Percentiles rank a stretch among this genome's conserved stretches.
Evolutionary conservation across 371 early-diverging fungal species (phyloP).

Genomic region (Mucor sp.): DNA sequence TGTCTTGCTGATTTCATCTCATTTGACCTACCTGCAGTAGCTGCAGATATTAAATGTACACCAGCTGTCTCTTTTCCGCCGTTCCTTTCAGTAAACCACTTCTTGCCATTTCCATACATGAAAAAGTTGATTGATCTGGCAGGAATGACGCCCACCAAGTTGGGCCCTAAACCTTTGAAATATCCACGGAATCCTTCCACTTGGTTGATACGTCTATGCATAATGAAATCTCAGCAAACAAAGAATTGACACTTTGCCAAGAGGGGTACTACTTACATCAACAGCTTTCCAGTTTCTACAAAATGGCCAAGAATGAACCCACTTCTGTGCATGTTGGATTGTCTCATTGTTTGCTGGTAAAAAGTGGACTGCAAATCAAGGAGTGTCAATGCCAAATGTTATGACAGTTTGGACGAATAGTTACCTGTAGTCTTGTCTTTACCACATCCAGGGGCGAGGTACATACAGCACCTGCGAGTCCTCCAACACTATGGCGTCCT

Average conservation of each 20-base stretch:
- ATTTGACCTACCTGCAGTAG: constrained; percentile 68
- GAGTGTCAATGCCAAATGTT: not conserved
- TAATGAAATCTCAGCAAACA: not conserved
- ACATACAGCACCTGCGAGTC: constrained; percentile 77
- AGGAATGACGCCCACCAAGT: constrained; percentile 92
- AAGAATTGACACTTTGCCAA: not conserved
- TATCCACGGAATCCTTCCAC: constrained; percentile 87
- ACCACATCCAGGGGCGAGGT: constrained; percentile 93
- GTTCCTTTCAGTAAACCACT: constrained; percentile 73
- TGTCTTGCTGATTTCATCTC: not conserved
- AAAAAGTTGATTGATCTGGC: constrained; percentile 92
- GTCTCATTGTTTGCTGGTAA: constrained; percentile 30
- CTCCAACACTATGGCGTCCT: constrained; percentile 51
- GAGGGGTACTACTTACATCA: constrained; percentile 48
- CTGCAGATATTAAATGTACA: constrained; percentile 85
- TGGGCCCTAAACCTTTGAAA: constrained; percentile 94
- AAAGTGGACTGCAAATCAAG: constrained; percentile 24
- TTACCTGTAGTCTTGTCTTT: constrained; percentile 86
- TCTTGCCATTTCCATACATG: constrained; percentile 89
- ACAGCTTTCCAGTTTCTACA: constrained; percentile 50
- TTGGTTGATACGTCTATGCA: constrained; percentile 64
- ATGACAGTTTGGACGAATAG: not conserved
- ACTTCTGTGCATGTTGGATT: constrained; percentile 5
- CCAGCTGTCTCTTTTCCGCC: constrained; percentile 73
- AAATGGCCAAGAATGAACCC: constrained; percentile 48